Evolutionary conservation across 306 rosid species (phyloP).

Genomic region (Gillenia trifoliata): DNA sequence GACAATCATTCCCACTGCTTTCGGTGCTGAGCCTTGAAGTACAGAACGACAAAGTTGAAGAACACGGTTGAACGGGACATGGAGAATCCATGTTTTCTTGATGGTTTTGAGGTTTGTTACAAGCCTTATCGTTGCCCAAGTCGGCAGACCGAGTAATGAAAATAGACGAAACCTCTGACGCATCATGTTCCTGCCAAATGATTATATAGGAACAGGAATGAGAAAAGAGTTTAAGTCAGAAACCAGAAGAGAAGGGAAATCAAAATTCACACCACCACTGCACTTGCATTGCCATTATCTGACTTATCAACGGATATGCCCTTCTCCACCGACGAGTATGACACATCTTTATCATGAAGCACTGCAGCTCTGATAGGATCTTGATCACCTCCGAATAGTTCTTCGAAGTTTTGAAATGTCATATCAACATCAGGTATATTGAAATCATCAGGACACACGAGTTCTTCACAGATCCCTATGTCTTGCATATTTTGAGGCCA

Average conservation of each 20-base stretch:
- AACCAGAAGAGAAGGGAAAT: neutral
- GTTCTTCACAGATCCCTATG: conserved; percentile 84
- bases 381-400: conserved; percentile 72
- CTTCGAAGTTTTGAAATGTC: conserved; percentile 72
- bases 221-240: neutral
- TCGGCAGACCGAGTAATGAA: conserved; percentile 13
- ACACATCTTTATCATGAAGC: conserved; percentile 42
- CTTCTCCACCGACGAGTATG: conserved; percentile 49
- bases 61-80: conserved; percentile 27
- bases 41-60: conserved; percentile 38
- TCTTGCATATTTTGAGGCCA: conserved; percentile 95
- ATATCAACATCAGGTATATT: conserved; percentile 84
- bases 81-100: conserved; percentile 25
- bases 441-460: conserved; percentile 52
- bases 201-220: neutral
- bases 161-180: conserved; percentile 37
- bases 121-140: neutral
- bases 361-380: conserved; percentile 41
- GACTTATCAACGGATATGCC: conserved; percentile 46
- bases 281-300: conserved; percentile 36
- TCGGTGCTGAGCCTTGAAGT: conserved; percentile 35
- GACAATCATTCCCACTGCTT: conserved; percentile 27
- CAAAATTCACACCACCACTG: conserved; percentile 46
- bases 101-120: conserved; percentile 13
- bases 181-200: conserved; percentile 43